phyloP scores from a whole-genome alignment of 169 alveolate genomes.

The Plasmodium cynomolgi region DNA sequence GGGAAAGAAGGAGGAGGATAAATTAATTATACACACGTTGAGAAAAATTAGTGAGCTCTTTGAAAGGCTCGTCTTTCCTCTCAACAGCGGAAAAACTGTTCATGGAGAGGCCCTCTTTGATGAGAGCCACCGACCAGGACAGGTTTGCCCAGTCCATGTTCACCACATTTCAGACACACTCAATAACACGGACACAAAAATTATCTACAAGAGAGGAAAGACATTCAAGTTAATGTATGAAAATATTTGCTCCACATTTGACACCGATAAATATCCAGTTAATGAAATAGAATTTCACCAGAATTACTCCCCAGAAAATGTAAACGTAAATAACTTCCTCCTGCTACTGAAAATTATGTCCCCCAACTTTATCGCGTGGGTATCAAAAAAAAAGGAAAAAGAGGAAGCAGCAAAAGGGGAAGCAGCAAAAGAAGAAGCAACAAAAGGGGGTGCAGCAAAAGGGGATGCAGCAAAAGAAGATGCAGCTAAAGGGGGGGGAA shows the following conservation, averaged over 20 bases:
- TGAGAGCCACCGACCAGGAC: neutral
- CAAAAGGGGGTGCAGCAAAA: neutral
- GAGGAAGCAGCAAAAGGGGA: neutral
- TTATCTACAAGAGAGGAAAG: conserved; percentile 3
- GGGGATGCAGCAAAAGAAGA: neutral
- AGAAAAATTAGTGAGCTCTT: conserved; percentile 5
- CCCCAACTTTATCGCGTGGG: conserved; percentile 57
- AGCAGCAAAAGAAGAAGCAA: neutral
- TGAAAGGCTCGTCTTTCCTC: neutral
- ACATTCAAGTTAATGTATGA: neutral
- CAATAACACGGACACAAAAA: conserved; percentile 3
- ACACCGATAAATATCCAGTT: conserved; percentile 31
- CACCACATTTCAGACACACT: neutral
- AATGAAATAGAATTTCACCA: conserved; percentile 13
- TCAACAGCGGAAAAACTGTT: neutral
- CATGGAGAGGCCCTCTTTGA: neutral
- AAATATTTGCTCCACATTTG: conserved; percentile 5
- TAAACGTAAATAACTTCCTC: conserved; percentile 59
- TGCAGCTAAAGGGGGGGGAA: neutral
- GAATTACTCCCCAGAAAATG: conserved; percentile 30
- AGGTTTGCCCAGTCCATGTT: no score
- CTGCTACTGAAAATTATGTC: conserved; percentile 60
- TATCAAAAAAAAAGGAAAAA: neutral
- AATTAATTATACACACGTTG: neutral
- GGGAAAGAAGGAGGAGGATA: neutral